Base-by-base conservation (phyloP, 768 basidiomycete genomes). In the Lactifluus pinguis region DNA sequence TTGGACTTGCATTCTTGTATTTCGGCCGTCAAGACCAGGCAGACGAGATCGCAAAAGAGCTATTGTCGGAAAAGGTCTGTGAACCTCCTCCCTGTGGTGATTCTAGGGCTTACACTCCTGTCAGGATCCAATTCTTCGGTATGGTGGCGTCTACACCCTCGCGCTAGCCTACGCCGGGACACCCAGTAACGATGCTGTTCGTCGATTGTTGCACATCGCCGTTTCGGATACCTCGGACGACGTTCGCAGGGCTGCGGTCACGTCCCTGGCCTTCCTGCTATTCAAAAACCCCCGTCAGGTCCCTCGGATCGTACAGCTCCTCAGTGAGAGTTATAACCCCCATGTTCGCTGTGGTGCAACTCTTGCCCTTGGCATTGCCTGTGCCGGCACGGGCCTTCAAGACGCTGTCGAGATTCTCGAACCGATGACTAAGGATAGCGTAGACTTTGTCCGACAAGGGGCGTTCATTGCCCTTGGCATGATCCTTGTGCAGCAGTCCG, bases 191-290 rank as follows among this genome's bases (percentile, higher is more conserved):
- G 82, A 86, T 64, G 95, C 95, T 3, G 86, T 98, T 66, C 86
- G 94, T 55, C 85, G 88, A 71, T 78, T 98, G 14, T 76, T 99
- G 34, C 95, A 98, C 68, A 91, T 98, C 42, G 97, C 97, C 21
- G 97, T 99, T 39, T 98, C 95, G 11, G 97, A 99, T 71, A 97
- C 94, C 6, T 95, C 91, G 14, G 95, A 98, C 68, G 97, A 98
- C 71, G 97, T 99, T 21, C 84, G 97, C 63, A 80, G 97, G 60
- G 95, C 97, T 6, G 97, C 97, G 41, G 97, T 99, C 49, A 98
- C 93, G 13, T 86, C 92, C 13, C 81, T 99, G 45, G 93, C 97
- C 0, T 98, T 99, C 78, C 77, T 99, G 59, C 81, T 99, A 32
- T 99, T 95, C 83, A 93, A 98, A 75, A 97, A 90, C 72, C 95